Evolutionary conservation across 352 stramenopile genomes (phyloP).

Genomic region (Pythium diclinum): DNA sequence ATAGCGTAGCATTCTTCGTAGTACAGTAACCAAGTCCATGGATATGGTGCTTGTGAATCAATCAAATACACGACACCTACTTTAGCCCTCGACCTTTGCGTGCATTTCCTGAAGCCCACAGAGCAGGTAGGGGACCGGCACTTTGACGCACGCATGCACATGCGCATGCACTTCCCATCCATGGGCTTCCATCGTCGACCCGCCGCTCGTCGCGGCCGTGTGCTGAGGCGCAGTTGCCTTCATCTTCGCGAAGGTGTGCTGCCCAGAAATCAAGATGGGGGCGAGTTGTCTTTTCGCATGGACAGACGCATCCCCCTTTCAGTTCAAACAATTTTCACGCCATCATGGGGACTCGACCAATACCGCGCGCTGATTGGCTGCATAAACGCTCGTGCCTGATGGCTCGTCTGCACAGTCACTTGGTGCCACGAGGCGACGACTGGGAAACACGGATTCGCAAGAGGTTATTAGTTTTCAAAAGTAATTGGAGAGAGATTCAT

Average conservation of each 20-base stretch:
- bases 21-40: background rate
- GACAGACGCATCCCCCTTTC: background rate
- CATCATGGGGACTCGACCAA: background rate
- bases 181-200: no score
- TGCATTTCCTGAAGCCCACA: no score
- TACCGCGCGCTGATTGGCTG: background rate
- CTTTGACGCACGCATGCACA: no score
- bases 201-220: no score
- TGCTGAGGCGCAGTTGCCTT: no score
- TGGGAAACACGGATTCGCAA: background rate
- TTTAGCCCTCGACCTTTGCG: no score
- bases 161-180: no score
- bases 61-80: no score
- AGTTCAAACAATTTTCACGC: slow-evolving; percentile 13
- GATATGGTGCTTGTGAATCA: background rate
- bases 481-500: no score
- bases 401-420: background rate
- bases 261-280: background rate
- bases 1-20: background rate
- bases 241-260: background rate
- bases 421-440: background rate
- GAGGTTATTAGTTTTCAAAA: background rate
- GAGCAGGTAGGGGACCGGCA: no score
- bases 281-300: background rate
- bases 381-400: background rate